Evolutionary conservation across 2,329 filamentous ascomycete species (phyloP), one percentile per base, ranked within the genome.

Genomic region (Pestalotiopsis sp.): DNA sequence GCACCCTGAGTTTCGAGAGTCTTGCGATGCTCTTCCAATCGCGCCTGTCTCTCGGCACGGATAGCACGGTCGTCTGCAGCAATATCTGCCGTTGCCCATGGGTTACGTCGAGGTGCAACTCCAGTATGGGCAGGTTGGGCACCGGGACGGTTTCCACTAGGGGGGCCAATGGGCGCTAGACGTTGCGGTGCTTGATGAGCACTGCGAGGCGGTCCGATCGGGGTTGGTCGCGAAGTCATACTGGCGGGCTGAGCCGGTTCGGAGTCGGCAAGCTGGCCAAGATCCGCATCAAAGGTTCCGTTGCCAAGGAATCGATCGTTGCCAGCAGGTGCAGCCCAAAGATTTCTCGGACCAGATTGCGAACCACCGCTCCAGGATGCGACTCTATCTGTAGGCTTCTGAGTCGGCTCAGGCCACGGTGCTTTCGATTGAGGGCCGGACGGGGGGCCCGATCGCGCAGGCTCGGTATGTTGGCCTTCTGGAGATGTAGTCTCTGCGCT

Each of bases 281-380:
- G 83, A 72, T 90, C 88, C 13, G 88, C 85, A 68, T 87, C 89
- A 75, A 95, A 95, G 0, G 92, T 93, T 58, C 92, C 92, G 77
- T 95, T 95, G 3, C 92, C 92, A 23, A 95, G 88, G 12, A 88
- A 90, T 66, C 90, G 87, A 72, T 93, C 90, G 73, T 88, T 91
- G 67, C 89, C 88, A n/a, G 31, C 31, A 36, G 90, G 91, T 58
- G 91, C 89, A 20, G 90, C 92, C 92, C 92, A 95, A 20, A 94
- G 91, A 75, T 91, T 93, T 62, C 86, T 84, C 13, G 84, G 78
- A 12, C 82, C 71, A 59, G 83, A 80, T 62, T 85, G 85, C 49
- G 80, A 76, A 23, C 77, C 76, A 36, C 81, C 75, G 36, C 81
- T 81, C 88, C 89, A 90, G 1, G 84, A 80, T 12, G 84, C 77